Base-by-base conservation (phyloP, 495 filamentous ascomycete species). In the Hypoxylon perforatum region DNA sequence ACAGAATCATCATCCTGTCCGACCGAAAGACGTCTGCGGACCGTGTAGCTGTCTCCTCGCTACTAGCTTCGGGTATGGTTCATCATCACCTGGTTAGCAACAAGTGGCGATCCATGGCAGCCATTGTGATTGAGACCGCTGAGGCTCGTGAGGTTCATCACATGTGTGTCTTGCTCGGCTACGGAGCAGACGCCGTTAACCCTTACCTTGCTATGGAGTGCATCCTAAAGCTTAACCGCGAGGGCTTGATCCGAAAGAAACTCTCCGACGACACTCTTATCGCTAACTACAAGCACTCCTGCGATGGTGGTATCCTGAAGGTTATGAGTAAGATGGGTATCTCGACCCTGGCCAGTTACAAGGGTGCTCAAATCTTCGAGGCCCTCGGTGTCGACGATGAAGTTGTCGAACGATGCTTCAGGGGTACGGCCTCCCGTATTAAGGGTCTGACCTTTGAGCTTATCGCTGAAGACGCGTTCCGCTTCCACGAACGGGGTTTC, bases 261-360 rank as follows among this genome's bases (percentile, higher is more conserved):
- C 81, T 98, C 18, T 83, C 86, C 19, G 89, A 96, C 61, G 92
- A 96, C 46, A 84, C 88, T 63, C 88, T 98, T 51, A 92, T 99
- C 62, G 88, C 91, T 61, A 99, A 99, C 80, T 99, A 98, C 84
- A 96, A 96, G 82, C 91, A 95, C 72, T 99, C 95, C 46, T 96
- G 92, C 72, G 96, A 98, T 71, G 95, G 95, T 70, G 95, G 95
- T 78, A 97, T 99, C 62, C 84, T 99, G 58, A 99, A 99, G 82
- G 95, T 99, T 74, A 99, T 99, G 95, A 97, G 92, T 80, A 99
- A 99, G 84, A 99, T 99, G 95, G 95, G 95, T 80, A 99, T 99
- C 70, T 99, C 95, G 10, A 99, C 95, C 45, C 82, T 99, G 44
- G 92, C 95, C 76, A 96, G 92, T 69, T 99, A 99, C 84, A 99